Base-by-base conservation (phyloP, 805 yeast species). In the Candida anglica region DNA sequence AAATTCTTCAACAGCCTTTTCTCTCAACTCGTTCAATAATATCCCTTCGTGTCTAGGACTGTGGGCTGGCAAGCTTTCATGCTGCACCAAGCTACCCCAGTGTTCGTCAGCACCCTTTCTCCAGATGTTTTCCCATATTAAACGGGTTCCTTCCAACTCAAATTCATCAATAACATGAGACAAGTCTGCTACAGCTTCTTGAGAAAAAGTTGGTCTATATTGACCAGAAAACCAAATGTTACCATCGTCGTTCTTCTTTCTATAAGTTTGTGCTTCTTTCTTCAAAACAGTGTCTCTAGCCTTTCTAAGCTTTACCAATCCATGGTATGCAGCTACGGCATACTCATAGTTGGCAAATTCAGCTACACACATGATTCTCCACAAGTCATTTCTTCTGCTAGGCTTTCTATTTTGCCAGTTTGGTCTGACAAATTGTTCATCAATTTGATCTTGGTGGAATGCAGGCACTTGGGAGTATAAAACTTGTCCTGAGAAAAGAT, bases 401-500 rank as follows among this genome's bases (percentile, higher is more conserved):
- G 97, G 97, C 47, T 73, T 75, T 50, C 83, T 71, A 66, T 89
- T 87, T 53, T 86, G 83, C 94, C 95, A 86, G 66, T 87, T 86
- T 28, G 96, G 94, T 52, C 86, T 71, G 42, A 71, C 73, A 56
- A 84, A 86, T 63, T 82, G 93, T 41, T 63, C 69, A 39, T 79
- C 75, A 41, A 86, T 78, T 56, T 83, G 83, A 27, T 69, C 61
- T 45, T 62, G 71, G 42, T 73, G 75, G 62, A 41, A 73, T 34
- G 63, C 80, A 25, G 96, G 93, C 9, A 84, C 74, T 60, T 89
- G 96, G 5, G 96, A 80, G 57, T 87, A 89, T 8, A 86, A 60
- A 14, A 88, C 94, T 66, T 89, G 96, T 4, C 96, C 97, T 26
- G 83, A 72, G 62, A 86, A 93, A 31, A 86, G 60, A 66, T 89